A percentile compares a stretch with the other conserved stretches of the same genome.
Evolutionary conservation across 2,329 filamentous ascomycete species (phyloP).

Genomic region (Acephala macrosclerotiorum): DNA sequence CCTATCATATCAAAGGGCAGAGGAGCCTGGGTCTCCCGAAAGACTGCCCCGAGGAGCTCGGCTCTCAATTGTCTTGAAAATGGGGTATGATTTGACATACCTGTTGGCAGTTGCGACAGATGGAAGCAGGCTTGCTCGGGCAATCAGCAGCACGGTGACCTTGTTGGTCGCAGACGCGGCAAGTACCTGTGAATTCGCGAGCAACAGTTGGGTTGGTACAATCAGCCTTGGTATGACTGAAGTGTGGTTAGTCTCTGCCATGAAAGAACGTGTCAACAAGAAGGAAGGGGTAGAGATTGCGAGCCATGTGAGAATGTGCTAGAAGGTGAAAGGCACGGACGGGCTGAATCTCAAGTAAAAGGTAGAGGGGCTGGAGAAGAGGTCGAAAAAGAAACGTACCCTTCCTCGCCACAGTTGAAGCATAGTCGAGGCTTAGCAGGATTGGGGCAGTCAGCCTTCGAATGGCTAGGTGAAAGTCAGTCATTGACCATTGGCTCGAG

Average conservation of each 20-base stretch:
- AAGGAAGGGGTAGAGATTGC: background rate
- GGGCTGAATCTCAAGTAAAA: background rate
- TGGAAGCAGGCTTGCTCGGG: slow-evolving; percentile 60
- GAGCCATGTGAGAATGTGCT: background rate
- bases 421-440: slow-evolving; percentile 35
- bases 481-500: slow-evolving; percentile 4
- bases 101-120: slow-evolving; percentile 68
- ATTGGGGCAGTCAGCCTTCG: slow-evolving; percentile 35
- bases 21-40: too few relatives aligned
- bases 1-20: too few relatives aligned
- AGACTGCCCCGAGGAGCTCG: too few relatives aligned
- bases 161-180: slow-evolving; percentile 61
- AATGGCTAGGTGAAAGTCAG: slow-evolving; percentile 22
- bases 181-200: slow-evolving; percentile 60
- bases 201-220: slow-evolving; percentile 62
- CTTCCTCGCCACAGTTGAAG: slow-evolving; percentile 68
- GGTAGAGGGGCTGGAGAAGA: slow-evolving; percentile 37
- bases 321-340: background rate
- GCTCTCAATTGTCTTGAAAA: too few relatives aligned
- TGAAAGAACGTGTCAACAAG: background rate
- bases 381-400: slow-evolving; percentile 52
- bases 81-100: too few relatives aligned
- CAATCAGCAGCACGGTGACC: slow-evolving; percentile 69
- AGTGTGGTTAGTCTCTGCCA: slow-evolving; percentile 13
- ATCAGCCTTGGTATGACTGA: slow-evolving; percentile 67